Conservation (phyloP, 345 rosid genomes). For the Salix dunnii region DNA sequence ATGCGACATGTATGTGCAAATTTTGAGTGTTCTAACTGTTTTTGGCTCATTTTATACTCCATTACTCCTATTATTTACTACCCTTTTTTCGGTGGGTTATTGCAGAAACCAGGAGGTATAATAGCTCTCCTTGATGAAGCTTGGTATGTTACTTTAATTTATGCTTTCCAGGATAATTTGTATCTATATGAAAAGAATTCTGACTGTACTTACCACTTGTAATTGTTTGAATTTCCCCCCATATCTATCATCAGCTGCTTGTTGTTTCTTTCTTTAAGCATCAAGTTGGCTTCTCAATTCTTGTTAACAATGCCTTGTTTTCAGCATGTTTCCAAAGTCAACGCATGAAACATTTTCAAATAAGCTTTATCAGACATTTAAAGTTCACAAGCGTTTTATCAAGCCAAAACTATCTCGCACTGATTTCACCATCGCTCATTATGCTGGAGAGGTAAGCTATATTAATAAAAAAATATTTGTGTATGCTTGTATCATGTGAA, state of each 20-base stretch:
- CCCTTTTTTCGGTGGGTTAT: background rate
- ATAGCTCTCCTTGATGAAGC: constrained; percentile 87
- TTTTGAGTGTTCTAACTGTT: background rate
- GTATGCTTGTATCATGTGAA: background rate
- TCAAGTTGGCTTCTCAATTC: constrained; percentile 7
- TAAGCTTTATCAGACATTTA: constrained; percentile 94
- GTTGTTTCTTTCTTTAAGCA: constrained; percentile 1
- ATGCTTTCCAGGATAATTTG: constrained; percentile 3
- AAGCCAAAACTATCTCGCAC: constrained; percentile 96
- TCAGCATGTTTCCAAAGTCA: constrained; percentile 98
- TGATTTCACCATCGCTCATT: constrained; percentile 83
- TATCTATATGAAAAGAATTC: background rate
- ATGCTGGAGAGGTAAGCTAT: constrained; percentile 85
- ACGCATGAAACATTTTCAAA: constrained; percentile 95
- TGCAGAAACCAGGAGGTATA: constrained; percentile 83
- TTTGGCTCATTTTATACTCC: too few relatives aligned
- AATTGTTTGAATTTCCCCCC: background rate
- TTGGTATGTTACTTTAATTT: constrained; percentile 44
- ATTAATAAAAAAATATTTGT: background rate
- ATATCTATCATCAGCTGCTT: background rate
- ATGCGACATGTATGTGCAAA: background rate
- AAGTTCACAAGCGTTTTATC: constrained; percentile 77
- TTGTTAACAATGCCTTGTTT: constrained; percentile 19
- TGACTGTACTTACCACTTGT: background rate
- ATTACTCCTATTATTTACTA: background rate